Conservation (phyloP, 148 eudicot genomes). For the Persicaria tinctoria region DNA sequence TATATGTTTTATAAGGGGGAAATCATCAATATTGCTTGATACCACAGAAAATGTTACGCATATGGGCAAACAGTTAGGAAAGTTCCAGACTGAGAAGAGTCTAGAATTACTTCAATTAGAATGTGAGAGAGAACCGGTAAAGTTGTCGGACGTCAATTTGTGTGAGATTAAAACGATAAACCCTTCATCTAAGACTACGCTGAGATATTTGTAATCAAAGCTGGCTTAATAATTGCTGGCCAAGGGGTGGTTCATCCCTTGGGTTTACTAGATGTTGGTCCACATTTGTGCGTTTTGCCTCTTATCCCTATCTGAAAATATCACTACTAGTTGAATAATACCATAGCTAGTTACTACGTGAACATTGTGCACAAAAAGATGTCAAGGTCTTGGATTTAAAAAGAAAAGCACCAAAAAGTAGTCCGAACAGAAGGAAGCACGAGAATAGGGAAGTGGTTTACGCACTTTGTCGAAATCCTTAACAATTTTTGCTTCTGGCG, state of each 20-base stretch:
- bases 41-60: background rate
- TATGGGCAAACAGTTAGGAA: too few relatives aligned
- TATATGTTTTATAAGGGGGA: background rate
- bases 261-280: too few relatives aligned
- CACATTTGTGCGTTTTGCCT: too few relatives aligned
- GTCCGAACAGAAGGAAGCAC: background rate
- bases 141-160: too few relatives aligned
- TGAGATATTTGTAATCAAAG: too few relatives aligned
- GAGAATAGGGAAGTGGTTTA: background rate
- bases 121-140: too few relatives aligned
- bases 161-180: too few relatives aligned
- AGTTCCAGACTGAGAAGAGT: too few relatives aligned
- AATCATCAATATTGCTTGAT: background rate
- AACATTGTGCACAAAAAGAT: background rate
- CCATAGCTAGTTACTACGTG: background rate
- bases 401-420: background rate
- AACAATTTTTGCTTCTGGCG: constrained; percentile 83
- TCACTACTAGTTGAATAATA: background rate
- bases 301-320: background rate
- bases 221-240: too few relatives aligned
- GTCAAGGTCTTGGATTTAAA: background rate
- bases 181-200: too few relatives aligned
- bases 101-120: too few relatives aligned
- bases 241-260: too few relatives aligned
- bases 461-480: constrained; percentile 89